Evolutionary conservation across 2,329 filamentous ascomycete genomes (phyloP).

Genomic region (Fusarium sp.): DNA sequence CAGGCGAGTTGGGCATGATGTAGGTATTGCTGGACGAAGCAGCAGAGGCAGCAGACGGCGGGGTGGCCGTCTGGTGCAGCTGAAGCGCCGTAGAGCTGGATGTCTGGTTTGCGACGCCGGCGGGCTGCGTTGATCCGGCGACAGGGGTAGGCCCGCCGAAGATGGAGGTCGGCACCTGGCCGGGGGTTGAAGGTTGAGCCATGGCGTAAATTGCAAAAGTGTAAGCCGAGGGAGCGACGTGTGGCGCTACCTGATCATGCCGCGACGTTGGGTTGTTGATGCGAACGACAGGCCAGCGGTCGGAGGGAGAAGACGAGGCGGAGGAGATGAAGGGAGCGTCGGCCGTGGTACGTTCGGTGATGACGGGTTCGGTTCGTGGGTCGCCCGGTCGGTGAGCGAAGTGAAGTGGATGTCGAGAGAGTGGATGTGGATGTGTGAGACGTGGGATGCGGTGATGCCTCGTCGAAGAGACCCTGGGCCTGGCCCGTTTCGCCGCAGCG

Average conservation of each 20-base stretch:
- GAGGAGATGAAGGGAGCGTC: background rate
- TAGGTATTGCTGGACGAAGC: constrained; percentile 77
- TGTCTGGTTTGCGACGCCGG: constrained; percentile 39
- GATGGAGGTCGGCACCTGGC: constrained; percentile 53
- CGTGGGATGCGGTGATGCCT: constrained; percentile 32
- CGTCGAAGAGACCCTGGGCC: constrained; percentile 25
- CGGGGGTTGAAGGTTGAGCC: constrained; percentile 57
- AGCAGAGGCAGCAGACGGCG: constrained; percentile 44
- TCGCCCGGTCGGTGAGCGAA: constrained; percentile 29
- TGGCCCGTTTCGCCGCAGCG: constrained; percentile 20
- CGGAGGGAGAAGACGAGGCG: background rate
- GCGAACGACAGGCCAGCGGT: background rate
- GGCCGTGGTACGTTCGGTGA: constrained; percentile 12
- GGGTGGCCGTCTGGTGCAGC: constrained; percentile 33
- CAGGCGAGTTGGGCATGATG: constrained; percentile 87
- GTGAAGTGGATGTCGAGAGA: constrained; percentile 23
- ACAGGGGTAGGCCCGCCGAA: constrained; percentile 54
- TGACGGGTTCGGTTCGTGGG: constrained; percentile 10
- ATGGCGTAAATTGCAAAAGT: constrained; percentile 47
- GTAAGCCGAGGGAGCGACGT: constrained; percentile 20
- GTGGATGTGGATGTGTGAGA: constrained; percentile 14
- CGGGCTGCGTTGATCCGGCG: constrained; percentile 40
- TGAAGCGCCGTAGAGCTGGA: constrained; percentile 42
- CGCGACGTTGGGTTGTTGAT: constrained; percentile 23
- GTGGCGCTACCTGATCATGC: constrained; percentile 39